Evolutionary conservation across 495 filamentous ascomycete species (phyloP).

Genomic region (Delitschia confertaspora): DNA sequence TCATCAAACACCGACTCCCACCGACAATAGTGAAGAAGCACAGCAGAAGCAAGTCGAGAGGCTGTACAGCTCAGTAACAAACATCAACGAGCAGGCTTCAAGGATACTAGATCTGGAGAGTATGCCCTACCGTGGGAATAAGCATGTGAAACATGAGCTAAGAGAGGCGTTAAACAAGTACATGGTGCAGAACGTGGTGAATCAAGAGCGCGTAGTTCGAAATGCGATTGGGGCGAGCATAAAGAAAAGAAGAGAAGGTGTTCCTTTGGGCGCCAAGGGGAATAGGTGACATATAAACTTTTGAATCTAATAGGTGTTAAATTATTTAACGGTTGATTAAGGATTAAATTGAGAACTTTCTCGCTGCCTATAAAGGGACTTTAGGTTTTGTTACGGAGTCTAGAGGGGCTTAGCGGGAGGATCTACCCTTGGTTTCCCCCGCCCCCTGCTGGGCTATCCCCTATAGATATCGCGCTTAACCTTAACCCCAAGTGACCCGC

Average conservation of each 20-base stretch:
- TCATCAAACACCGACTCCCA: conserved; percentile 19
- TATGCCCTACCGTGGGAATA: conserved; percentile 71
- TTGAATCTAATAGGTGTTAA: too few relatives aligned
- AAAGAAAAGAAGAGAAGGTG: conserved; percentile 26
- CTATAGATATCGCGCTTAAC: too few relatives aligned
- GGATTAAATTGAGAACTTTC: too few relatives aligned
- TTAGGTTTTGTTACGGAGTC: too few relatives aligned
- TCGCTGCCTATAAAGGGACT: too few relatives aligned
- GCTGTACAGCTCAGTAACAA: conserved; percentile 45
- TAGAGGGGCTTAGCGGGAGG: too few relatives aligned
- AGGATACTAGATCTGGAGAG: conserved; percentile 67
- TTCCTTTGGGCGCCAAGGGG: conserved; percentile 22
- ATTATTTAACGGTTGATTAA: too few relatives aligned
- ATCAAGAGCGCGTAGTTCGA: conserved; percentile 35
- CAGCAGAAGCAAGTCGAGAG: conserved; percentile 45
- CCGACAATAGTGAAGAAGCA: conserved; percentile 26
- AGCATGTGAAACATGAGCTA: conserved; percentile 42
- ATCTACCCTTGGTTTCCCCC: too few relatives aligned
- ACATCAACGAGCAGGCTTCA: conserved; percentile 56
- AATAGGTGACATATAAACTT: conserved; percentile 14
- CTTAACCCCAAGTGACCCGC: too few relatives aligned
- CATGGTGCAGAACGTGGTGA: conserved; percentile 38
- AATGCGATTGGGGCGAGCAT: conserved; percentile 34
- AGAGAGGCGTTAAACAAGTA: conserved; percentile 33
- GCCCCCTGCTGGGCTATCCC: too few relatives aligned